Evolutionary conservation across 2,329 filamentous ascomycete species (phyloP).

Genomic region (Bipolaris oryzae): DNA sequence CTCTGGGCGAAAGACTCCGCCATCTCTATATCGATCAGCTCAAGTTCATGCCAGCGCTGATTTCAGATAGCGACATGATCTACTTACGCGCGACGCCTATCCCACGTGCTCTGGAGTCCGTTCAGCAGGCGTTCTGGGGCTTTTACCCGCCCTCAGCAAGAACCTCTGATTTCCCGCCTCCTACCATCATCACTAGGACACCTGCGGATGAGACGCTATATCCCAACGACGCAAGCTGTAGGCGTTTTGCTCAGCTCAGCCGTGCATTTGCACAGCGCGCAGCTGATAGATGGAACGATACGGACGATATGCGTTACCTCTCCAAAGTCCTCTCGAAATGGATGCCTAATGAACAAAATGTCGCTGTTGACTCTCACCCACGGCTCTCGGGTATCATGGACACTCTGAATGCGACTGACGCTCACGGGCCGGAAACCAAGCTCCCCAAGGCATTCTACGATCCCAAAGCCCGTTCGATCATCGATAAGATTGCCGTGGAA

Average conservation of each 20-base stretch:
- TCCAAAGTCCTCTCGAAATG: conserved; percentile 78
- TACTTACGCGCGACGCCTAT: conserved; percentile 57
- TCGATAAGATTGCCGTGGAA: conserved; percentile 77
- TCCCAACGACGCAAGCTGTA: conserved; percentile 57
- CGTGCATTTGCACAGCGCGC: conserved; percentile 56
- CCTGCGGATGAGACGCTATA: conserved; percentile 58
- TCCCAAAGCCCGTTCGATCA: conserved; percentile 67
- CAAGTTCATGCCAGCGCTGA: conserved; percentile 54
- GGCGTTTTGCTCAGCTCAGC: conserved; percentile 55
- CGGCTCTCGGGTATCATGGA: conserved; percentile 91
- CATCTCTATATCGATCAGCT: conserved; percentile 59
- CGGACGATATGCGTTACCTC: conserved; percentile 82
- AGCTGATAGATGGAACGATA: conserved; percentile 58
- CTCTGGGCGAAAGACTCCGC: conserved; percentile 55
- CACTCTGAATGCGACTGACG: conserved; percentile 85
- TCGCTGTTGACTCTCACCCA: conserved; percentile 84
- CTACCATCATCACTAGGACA: conserved; percentile 53
- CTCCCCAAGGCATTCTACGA: conserved; percentile 91
- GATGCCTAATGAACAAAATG: conserved; percentile 73
- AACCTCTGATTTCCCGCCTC: conserved; percentile 51
- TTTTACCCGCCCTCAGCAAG: conserved; percentile 54
- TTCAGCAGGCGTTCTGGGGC: conserved; percentile 58
- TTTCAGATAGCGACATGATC: conserved; percentile 52
- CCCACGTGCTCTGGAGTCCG: conserved; percentile 57
- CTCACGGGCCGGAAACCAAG: conserved; percentile 78